These are phyloP conservation scores for Mollisiaceae sp. DNA, from an alignment of 2,329 filamentous ascomycete species.

Conservation along the genomic window DNA sequence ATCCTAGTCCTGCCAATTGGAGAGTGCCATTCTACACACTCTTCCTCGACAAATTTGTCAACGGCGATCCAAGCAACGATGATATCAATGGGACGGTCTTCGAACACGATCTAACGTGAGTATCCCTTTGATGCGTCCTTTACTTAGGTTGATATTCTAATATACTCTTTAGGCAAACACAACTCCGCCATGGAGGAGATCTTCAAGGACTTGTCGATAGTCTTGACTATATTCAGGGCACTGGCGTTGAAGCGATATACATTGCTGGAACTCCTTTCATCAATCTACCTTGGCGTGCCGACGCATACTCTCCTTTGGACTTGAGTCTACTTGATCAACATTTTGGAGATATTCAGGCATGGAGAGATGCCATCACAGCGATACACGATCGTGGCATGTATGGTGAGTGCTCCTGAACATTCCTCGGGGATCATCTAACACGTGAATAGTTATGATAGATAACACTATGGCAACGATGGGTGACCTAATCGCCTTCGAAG, in stretches of 20 bases:
- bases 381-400: conserved; percentile 10
- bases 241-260: neutral
- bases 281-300: neutral
- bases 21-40: conserved; percentile 2
- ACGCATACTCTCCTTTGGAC: conserved; percentile 4
- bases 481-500: conserved; percentile 1
- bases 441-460: neutral
- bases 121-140: neutral
- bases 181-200: conserved; percentile 8
- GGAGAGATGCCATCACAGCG: conserved; percentile 1
- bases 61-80: conserved; percentile 4
- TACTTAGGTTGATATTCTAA: too few relatives aligned
- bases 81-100: conserved; percentile 2
- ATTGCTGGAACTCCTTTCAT: conserved; percentile 5
- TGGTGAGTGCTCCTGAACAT: neutral
- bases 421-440: neutral
- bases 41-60: conserved; percentile 7
- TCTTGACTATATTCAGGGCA: conserved; percentile 4
- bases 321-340: conserved; percentile 6
- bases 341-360: conserved; percentile 1
- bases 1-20: conserved; percentile 9
- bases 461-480: neutral
- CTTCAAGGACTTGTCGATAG: conserved; percentile 3
- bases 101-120: conserved; percentile 8
- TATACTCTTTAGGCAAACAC: conserved; percentile 1